These are phyloP conservation scores for Phytophthora ohioensis DNA, from an alignment of 352 stramenopile genomes.

Conservation along the genomic window DNA sequence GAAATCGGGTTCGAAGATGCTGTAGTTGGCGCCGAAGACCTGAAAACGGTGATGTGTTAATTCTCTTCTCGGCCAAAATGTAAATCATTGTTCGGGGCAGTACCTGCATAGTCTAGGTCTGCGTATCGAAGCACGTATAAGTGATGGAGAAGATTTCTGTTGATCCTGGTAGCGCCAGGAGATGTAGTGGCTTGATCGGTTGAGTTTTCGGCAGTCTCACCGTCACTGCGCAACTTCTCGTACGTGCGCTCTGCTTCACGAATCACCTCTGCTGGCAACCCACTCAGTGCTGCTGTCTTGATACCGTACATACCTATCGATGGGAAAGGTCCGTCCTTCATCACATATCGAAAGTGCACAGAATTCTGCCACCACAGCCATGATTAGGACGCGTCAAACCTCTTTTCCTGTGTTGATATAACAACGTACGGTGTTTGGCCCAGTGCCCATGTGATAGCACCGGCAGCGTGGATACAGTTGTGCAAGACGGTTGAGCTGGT, in stretches of 20 bases:
- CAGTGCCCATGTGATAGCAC: conserved; percentile 76
- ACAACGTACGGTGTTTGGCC: conserved; percentile 50
- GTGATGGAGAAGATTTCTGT: conserved; percentile 75
- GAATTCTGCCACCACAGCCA: conserved; percentile 47
- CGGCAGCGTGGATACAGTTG: conserved; percentile 70
- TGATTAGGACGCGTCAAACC: conserved; percentile 1
- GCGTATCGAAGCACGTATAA: conserved; percentile 75
- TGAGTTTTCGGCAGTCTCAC: conserved; percentile 30
- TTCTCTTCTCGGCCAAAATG: background rate
- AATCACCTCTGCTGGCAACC: conserved; percentile 71
- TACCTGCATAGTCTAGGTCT: conserved; percentile 68
- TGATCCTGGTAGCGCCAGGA: conserved; percentile 30
- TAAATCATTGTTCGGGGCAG: background rate
- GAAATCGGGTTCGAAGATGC: conserved; percentile 66
- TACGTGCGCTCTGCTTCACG: conserved; percentile 64
- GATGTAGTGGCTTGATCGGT: conserved; percentile 9
- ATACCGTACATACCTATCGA: conserved; percentile 82
- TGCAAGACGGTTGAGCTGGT: conserved; percentile 71
- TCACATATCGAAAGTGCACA: conserved; percentile 65
- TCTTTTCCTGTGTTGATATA: background rate
- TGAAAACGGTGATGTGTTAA: conserved; percentile 25
- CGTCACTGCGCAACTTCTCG: conserved; percentile 33
- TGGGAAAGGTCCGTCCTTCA: conserved; percentile 74
- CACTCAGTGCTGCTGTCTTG: conserved; percentile 77
- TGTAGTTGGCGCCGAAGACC: conserved; percentile 73